Base-by-base conservation (phyloP, 1,139 yeast species). In the Geotrichum carabidarum region DNA sequence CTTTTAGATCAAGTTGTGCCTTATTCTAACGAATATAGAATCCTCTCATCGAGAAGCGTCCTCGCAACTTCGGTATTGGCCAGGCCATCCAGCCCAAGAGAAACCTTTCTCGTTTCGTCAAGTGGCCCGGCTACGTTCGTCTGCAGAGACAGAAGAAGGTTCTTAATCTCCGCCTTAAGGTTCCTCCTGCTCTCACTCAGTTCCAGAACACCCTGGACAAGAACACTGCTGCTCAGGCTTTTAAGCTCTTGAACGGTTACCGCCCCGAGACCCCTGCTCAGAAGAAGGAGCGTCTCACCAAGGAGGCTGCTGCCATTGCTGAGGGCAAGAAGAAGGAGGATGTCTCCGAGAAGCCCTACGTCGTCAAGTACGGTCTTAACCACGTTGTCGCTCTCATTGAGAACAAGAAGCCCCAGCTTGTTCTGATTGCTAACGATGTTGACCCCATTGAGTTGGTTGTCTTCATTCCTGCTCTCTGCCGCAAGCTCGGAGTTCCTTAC, bases 401-500 rank as follows among this genome's bases (percentile, higher is more conserved):
- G 83, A 90, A 90, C 94, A 91, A 91, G 84, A 91, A 91, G 83
- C 95, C 96, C 68, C 87, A 89, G 78, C 83, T 91, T 71, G 97
- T 91, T 65, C 83, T 91, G 75, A 91, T 91, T 73, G 97, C 98
- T 75, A 86, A 91, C 81, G 98, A 91, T 71, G 98, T 91, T 72
- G 98, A 91, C 82, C 98, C 98, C 75, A 88, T 91, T 73, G 98
- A 91, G 80, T 82, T 91, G 74, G 98, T 91, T 68, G 80, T 91
- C 67, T 91, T 87, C 85, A 81, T 91, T 68, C 98, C 98, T 74
- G 97, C 98, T 77, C 84, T 91, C 73, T 91, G 97, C 82, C 88
- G 93, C 82, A 91, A 91, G 86, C 84, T 91, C 94, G 98, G 98
- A 79, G 90, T 93, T 67, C 98, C 98, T 75, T 91, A 90, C 81